These are phyloP conservation scores for Lizanozyma gosingica DNA, from an alignment of 1,139 yeast species.

Conservation along the genomic window DNA sequence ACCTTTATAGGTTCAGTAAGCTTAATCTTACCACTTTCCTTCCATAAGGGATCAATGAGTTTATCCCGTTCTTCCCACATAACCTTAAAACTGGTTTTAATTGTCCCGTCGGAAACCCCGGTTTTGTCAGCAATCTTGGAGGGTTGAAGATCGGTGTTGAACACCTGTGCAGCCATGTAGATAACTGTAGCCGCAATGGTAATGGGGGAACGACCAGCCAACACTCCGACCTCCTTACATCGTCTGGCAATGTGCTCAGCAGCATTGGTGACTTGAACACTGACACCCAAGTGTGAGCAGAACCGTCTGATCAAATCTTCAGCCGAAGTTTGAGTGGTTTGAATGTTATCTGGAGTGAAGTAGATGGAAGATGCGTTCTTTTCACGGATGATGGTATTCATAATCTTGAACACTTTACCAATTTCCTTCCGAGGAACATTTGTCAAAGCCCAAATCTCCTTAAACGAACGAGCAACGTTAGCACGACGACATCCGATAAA, in stretches of 20 bases:
- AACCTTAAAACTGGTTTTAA: slow-evolving; percentile 83
- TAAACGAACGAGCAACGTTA: slow-evolving; percentile 88
- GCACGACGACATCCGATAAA: slow-evolving; percentile 93
- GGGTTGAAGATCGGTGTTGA: slow-evolving; percentile 58
- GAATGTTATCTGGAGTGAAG: slow-evolving; percentile 47
- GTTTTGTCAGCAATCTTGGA: slow-evolving; percentile 83
- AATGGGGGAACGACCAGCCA: slow-evolving; percentile 95
- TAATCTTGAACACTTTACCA: slow-evolving; percentile 78
- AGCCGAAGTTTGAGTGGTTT: slow-evolving; percentile 84
- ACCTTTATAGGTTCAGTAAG: slow-evolving; percentile 11
- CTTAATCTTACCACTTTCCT: slow-evolving; percentile 60
- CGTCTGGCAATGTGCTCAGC: slow-evolving; percentile 89
- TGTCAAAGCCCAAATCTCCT: slow-evolving; percentile 93
- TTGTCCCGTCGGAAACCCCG: slow-evolving; percentile 98
- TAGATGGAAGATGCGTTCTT: slow-evolving; percentile 39
- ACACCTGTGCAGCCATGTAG: slow-evolving; percentile 81
- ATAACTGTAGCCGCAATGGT: slow-evolving; percentile 98
- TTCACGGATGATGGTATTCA: slow-evolving; percentile 67
- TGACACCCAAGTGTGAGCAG: slow-evolving; percentile 88
- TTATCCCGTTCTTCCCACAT: slow-evolving; percentile 59
- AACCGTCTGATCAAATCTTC: slow-evolving; percentile 93
- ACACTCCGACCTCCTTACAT: slow-evolving; percentile 84
- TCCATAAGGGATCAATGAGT: slow-evolving; percentile 74
- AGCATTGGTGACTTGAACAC: slow-evolving; percentile 79
- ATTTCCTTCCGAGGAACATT: slow-evolving; percentile 91